Conservation (phyloP, 352 stramenopile genomes). For the Sclerospora graminicola region DNA sequence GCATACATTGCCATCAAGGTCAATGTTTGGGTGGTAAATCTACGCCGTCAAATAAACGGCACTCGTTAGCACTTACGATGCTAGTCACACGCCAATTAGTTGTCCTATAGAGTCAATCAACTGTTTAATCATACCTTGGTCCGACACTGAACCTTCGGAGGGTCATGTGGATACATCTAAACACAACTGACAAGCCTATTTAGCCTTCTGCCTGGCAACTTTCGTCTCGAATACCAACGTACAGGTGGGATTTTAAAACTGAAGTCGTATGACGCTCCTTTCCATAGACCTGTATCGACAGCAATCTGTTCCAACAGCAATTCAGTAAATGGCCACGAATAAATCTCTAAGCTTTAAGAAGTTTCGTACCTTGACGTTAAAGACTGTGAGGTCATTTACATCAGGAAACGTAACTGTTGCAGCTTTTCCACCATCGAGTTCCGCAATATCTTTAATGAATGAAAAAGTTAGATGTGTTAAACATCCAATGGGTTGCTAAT, state of each 20-base stretch:
- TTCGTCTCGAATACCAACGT: conserved; percentile 3
- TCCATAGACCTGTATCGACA: conserved; percentile 95
- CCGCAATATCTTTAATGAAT: conserved; percentile 87
- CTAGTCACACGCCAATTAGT: conserved; percentile 1
- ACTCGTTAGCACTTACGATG: not conserved
- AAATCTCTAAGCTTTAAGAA: not conserved
- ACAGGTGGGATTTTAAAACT: conserved; percentile 95
- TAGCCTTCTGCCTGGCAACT: not conserved
- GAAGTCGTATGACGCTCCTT: conserved; percentile 95
- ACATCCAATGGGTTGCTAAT: no score
- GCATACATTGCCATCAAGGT: conserved; percentile 97
- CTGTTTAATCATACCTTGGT: conserved; percentile 65
- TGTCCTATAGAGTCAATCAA: not conserved
- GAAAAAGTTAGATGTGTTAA: not conserved
- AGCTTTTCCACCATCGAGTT: conserved; percentile 95
- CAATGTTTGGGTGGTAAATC: conserved; percentile 99
- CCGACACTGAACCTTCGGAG: conserved; percentile 95
- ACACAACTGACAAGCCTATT: not conserved
- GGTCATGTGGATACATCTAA: conserved; percentile 92
- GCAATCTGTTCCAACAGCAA: conserved; percentile 47
- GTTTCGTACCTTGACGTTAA: conserved; percentile 71
- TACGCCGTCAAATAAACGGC: conserved; percentile 7
- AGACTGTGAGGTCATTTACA: conserved; percentile 93
- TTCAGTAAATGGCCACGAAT: not conserved
- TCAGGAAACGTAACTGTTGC: conserved; percentile 94